Base-by-base conservation (phyloP, 2,329 filamentous ascomycete species). In the Arthrobotrys iridis region DNA sequence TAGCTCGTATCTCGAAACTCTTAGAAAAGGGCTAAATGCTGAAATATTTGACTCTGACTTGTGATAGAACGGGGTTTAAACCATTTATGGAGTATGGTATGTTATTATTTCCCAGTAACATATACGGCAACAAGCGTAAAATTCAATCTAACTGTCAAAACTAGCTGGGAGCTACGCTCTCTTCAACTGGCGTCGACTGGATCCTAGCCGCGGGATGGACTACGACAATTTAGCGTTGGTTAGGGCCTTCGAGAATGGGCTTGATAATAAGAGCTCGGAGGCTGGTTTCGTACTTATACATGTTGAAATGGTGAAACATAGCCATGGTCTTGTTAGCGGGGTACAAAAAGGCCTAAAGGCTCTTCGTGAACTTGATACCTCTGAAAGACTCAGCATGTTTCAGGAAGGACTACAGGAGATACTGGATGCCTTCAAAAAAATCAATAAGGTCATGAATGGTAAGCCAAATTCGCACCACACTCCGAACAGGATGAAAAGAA, bases 231-330 rank as follows among this genome's bases (percentile, higher is more conserved):
- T 97, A 22, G 90, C 93, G 8, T 88, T 97, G 30, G 90, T 97
- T 80, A 91, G 94, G 35, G 94, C 93, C 22, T 98, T 97, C 79
- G 93, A 97, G 83, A 88, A 90, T 79, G 94, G 94, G 11, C 88
- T 97, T 6, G 91, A 97, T 81, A 91, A 91, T 0, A 87, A 86
- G 30, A 96, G 92, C 2, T 97, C 93, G 5, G 94, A 97, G 82
- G 94, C 94, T 0, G 94, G 94, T 57, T 97, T 98, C 81, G 93
- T 97, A n/a, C 87, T 97, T 10, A 93, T 95, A 3, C 94, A 97
- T 82, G 89, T 98, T 59, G 93, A 96, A 82, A 98, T 97, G 93
- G 94, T 97, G 57, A 90, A 89, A 81, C 89, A 96, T 82, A 93
- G 93, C 0, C 90, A 90, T 0, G 87, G 88, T 0, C 85, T 98